Base-by-base conservation (phyloP, 805 yeast genomes). In the Lipomyces spencermartinsiae region DNA sequence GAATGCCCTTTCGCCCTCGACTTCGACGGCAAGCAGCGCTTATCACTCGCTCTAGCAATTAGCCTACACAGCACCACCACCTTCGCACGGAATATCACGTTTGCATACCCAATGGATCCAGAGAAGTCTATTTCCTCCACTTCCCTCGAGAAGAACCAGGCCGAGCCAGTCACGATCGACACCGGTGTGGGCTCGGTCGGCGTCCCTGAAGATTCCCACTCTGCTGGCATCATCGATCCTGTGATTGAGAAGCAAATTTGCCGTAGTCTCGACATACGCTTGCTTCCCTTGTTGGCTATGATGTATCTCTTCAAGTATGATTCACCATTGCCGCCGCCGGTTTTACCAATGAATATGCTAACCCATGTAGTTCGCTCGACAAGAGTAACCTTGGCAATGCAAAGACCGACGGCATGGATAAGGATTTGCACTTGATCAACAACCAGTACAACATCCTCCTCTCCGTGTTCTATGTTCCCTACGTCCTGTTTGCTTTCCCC, bases 371-470 rank as follows among this genome's bases (percentile, higher is more conserved):
- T n/a, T 43, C 49, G 9, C 49, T 43, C 19, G 49, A 43, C 49
- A 43, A 43, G 49, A 43, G 49, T 19, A 43, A 43, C 22, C 22
- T 43, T 16, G 49, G 49, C 16, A 43, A 43, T 14, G 49, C 49
- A 3, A 14, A 43, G 19, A 43, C 49, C n/a, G 49, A 43, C 49
- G 49, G 49, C n/a, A 14, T 43, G 49, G n/a, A 14, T 34, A 71
- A 63, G 6, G 84, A 83, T 67, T 71, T 83, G 33, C 78, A 78
- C 49, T 78, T 83, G 60, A 69, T 68, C 7, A 83, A 82, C 33
- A 75, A 77, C 34, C 77, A 82, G 63, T 83, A 83, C 83, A 83
- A 82, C 70, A 73, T 79, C 53, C 79, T 82, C 79, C 76, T 83
- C 33, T 80, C 84, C 5, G 80, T 83, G 19, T 83, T 82, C 71